Evolutionary conservation across 257 asterid genomes (phyloP).

Genomic region (Schizonepeta tenuifolia): DNA sequence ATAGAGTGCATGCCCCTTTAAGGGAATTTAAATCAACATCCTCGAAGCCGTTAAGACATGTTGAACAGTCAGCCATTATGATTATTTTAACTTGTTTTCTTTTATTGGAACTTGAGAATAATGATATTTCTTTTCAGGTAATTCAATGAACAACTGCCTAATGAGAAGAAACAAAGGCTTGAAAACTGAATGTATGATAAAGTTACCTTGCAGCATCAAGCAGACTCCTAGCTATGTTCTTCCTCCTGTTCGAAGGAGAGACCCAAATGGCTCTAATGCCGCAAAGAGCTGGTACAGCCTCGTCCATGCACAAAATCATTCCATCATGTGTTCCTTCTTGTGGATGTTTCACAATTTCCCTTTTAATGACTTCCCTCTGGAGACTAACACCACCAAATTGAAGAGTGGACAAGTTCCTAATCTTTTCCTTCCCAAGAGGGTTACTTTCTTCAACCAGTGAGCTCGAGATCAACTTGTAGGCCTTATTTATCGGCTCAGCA

Average conservation of each 20-base stretch:
- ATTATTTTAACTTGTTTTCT: slow-evolving; percentile 4
- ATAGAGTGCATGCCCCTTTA: not conserved
- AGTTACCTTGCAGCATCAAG: slow-evolving; percentile 80
- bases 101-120: not conserved
- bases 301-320: slow-evolving; percentile 51
- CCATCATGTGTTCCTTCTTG: slow-evolving; percentile 53
- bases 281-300: slow-evolving; percentile 63
- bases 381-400: slow-evolving; percentile 76
- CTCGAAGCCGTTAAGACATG: too few species aligned
- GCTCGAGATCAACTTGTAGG: slow-evolving; percentile 54
- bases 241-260: slow-evolving; percentile 74
- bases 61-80: not conserved
- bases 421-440: slow-evolving; percentile 38
- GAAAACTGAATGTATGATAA: slow-evolving; percentile 5
- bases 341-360: slow-evolving; percentile 32
- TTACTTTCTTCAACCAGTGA: slow-evolving; percentile 26
- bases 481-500: slow-evolving; percentile 64
- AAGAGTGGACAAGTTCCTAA: slow-evolving; percentile 45
- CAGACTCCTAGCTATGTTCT: slow-evolving; percentile 66
- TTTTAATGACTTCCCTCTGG: slow-evolving; percentile 62
- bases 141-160: slow-evolving; percentile 4
- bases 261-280: slow-evolving; percentile 97
- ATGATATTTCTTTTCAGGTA: not conserved
- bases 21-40: not conserved
- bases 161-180: slow-evolving; percentile 16